These are phyloP conservation scores for Termitomyces sp. DNA, from an alignment of 1,284 basidiomycete species.

Conservation along the genomic window DNA sequence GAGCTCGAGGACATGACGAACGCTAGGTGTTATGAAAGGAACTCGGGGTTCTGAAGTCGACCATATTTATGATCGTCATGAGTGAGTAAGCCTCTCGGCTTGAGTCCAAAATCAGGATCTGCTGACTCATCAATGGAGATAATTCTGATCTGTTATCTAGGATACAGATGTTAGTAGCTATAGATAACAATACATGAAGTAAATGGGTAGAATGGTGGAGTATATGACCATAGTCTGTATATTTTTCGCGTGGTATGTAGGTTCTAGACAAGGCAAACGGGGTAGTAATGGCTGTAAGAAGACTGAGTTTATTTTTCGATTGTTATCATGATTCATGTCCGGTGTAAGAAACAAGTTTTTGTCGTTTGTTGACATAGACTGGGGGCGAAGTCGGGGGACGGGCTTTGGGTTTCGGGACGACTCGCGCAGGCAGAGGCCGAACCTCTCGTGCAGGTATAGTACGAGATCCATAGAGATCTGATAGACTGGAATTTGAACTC, in stretches of 20 bases:
- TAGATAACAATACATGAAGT: background rate
- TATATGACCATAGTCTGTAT: background rate
- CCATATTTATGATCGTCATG: background rate
- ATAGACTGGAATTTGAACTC: background rate
- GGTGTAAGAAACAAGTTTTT: background rate
- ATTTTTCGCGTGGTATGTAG: background rate
- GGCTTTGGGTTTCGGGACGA: background rate
- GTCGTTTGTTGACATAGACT: constrained; percentile 7
- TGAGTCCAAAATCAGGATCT: background rate
- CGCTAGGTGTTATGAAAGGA: background rate
- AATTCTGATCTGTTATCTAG: background rate
- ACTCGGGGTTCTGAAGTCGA: background rate
- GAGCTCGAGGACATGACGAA: constrained; percentile 10
- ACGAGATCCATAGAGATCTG: background rate
- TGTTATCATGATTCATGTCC: background rate
- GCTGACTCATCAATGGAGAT: constrained; percentile 6
- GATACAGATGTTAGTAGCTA: background rate
- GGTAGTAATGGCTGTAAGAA: background rate
- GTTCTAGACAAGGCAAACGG: background rate
- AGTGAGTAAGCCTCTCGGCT: constrained; percentile 7
- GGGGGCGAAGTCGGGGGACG: constrained; percentile 4
- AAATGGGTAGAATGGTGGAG: background rate
- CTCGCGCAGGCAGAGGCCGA: background rate
- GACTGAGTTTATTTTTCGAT: background rate
- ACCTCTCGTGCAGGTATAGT: background rate